Conservation (phyloP, 1,139 yeast species). For the Yamadazyma triangularis region DNA sequence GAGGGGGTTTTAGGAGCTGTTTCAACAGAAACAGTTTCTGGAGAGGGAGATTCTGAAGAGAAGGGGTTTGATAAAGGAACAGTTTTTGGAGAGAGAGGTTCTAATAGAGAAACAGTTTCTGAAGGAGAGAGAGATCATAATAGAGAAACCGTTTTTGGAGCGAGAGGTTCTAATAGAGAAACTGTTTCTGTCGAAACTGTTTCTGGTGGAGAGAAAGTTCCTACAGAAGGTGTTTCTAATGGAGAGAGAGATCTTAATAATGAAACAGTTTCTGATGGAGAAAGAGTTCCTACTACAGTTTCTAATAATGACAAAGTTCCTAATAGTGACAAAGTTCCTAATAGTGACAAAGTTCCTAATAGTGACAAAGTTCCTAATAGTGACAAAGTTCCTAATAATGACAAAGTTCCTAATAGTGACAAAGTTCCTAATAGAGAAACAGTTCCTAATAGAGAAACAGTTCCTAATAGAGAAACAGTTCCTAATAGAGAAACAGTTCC, state of each 20-base stretch:
- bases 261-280: constrained; percentile 2
- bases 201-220: neutral
- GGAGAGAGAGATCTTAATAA: neutral
- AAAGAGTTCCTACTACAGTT: constrained; percentile 1
- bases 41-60: too few species aligned
- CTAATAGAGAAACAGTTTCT: constrained; percentile 4
- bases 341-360: too few species aligned
- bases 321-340: too few species aligned
- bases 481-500: too few species aligned
- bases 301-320: constrained; percentile 4
- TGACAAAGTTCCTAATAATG: too few species aligned
- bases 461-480: too few species aligned
- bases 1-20: constrained; percentile 9
- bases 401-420: too few species aligned
- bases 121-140: neutral
- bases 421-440: too few species aligned
- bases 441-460: too few species aligned
- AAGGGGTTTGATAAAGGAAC: neutral
- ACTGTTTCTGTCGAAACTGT: neutral
- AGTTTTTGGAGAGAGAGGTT: too few species aligned
- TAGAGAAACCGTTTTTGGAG: neutral
- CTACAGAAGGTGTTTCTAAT: neutral
- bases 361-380: too few species aligned
- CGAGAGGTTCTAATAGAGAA: neutral
- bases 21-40: constrained; percentile 4